These are phyloP conservation scores for Cordyceps pruinosa DNA, from an alignment of 2,329 filamentous ascomycete genomes.

Conservation along the genomic window DNA sequence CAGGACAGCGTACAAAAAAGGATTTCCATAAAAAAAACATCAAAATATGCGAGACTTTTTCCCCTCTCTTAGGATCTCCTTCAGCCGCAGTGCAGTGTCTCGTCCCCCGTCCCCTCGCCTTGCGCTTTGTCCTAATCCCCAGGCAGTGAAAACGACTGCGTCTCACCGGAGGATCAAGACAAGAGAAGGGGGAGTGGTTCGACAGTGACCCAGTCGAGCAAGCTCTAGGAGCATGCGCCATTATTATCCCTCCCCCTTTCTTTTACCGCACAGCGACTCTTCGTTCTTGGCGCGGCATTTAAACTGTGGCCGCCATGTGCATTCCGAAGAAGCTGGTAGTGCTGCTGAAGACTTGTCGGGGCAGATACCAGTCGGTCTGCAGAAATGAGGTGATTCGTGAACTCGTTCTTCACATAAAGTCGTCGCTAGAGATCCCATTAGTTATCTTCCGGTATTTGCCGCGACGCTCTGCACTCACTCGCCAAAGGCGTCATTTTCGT, in stretches of 20 bases:
- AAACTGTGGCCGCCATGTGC: not conserved
- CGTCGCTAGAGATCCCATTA: conserved; percentile 6
- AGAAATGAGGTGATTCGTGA: not conserved
- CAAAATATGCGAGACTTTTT: not conserved
- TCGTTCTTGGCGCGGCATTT: conserved; percentile 9
- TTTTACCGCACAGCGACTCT: not conserved
- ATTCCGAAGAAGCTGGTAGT: not conserved
- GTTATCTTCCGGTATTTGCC: not conserved
- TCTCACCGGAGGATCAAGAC: not conserved
- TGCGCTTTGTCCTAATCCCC: not conserved
- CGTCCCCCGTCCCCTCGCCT: not conserved
- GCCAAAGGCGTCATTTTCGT: conserved; percentile 74
- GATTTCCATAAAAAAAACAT: not conserved
- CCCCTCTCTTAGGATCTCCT: not conserved
- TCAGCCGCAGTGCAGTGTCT: not conserved
- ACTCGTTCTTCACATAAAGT: conserved; percentile 12
- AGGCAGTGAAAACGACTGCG: not conserved
- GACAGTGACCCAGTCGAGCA: not conserved
- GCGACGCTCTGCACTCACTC: conserved; percentile 54
- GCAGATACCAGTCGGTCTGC: conserved; percentile 6
- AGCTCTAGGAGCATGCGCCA: not conserved
- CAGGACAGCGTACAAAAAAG: not conserved
- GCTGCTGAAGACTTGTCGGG: not conserved
- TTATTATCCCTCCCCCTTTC: not conserved
- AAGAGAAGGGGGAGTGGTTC: not conserved